Base-by-base conservation (phyloP, 225 moss, liverwort and hornwort species). In the Rhytidiadelphus loreus region DNA sequence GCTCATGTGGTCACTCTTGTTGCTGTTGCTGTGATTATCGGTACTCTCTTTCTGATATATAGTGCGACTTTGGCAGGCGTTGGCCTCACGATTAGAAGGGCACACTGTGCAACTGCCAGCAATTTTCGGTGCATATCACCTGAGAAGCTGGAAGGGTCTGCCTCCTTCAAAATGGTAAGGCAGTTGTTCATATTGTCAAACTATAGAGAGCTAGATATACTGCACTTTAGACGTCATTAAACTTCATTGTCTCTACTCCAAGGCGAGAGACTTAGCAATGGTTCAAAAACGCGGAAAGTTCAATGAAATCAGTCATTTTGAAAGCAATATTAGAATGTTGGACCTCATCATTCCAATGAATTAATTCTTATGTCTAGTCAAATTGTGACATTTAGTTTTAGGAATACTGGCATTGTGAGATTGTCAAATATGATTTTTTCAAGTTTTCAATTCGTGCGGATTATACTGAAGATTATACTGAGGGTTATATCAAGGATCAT, bases 81-180 rank as follows among this genome's bases (percentile, higher is more conserved):
- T 98, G 65, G 94, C 88, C 70, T 86, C 89, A 66, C 95, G 92
- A n/a, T 94, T 97, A 46, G 87, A 90, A 81, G 87, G 83, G 53
- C 92, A 95, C 72, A 87, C 74, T 84, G 94, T 96, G 59, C 90
- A 88, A 52, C 89, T 98, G 60, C 94, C 93, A 89, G 86, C 86
- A 77, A 90, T 94, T 90, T 95, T 98, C 89, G 96, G 95, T 58
- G 76, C 87, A 21, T 98, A 98, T 90, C 90, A 91, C 68, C 86
- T 98, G 81, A 93, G 92, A 52, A 94, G 93, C 44, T 98, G 96
- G 95, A 96, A 95, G 89, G 87, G 94, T 55, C 75, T 95, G 82
- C 93, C 93, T 83, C 90, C 66, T 62, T 90, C 93, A 59, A 91
- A 86, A 88, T 66, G 89, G 91, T 92, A 87, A 88, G 87, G 50